Evolutionary conservation across 495 filamentous ascomycete species (phyloP).

Genomic region (Daldinia vernicosa): DNA sequence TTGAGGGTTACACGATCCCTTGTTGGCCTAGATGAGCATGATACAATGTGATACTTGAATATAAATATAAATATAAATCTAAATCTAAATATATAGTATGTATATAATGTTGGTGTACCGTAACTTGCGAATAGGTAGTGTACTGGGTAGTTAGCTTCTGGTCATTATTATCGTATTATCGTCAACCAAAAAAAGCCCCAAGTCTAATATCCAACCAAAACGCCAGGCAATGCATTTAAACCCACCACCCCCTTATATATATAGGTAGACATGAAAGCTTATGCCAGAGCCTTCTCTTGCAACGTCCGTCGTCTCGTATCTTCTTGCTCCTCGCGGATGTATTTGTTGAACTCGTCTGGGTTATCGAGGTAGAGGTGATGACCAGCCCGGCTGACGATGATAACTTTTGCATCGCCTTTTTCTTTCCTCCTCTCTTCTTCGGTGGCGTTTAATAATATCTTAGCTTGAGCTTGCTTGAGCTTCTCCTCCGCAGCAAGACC

Average conservation of each 20-base stretch:
- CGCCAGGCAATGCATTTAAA: constrained; percentile 36
- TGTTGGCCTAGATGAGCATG: not conserved
- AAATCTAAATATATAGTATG: not conserved
- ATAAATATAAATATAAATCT: not conserved
- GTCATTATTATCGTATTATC: constrained; percentile 16
- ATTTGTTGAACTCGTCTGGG: constrained; percentile 85
- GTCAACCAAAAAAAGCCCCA: constrained; percentile 13
- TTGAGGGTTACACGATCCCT: not conserved
- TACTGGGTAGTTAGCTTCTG: not conserved
- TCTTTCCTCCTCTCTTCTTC: constrained; percentile 75
- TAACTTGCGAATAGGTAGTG: constrained; percentile 7
- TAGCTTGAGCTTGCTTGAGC: constrained; percentile 71
- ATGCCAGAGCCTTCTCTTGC: constrained; percentile 7
- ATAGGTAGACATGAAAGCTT: not conserved
- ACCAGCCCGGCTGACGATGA: constrained; percentile 81
- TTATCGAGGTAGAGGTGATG: constrained; percentile 96
- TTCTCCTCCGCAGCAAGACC: constrained; percentile 84
- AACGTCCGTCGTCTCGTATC: constrained; percentile 58
- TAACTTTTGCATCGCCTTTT: constrained; percentile 83
- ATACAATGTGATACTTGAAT: too few species aligned
- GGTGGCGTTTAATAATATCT: constrained; percentile 65
- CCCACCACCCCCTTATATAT: not conserved
- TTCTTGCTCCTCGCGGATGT: constrained; percentile 79
- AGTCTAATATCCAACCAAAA: constrained; percentile 21
- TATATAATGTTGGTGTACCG: not conserved